Conservation (phyloP, 306 rosid genomes). For the Lagenaria siceraria region DNA sequence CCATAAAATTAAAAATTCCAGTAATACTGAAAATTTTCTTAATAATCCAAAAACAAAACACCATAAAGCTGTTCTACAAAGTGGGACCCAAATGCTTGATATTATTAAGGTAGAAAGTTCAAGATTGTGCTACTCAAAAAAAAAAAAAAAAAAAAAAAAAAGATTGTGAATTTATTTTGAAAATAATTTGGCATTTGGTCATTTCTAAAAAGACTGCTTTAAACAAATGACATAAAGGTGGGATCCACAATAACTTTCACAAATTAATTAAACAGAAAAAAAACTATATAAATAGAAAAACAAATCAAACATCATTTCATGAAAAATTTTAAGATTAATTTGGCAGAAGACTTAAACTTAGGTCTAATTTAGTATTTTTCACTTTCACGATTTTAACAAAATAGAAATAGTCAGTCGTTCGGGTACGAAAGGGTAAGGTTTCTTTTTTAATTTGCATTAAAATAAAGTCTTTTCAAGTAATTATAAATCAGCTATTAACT, state of each 20-base stretch:
- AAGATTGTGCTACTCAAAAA: not conserved
- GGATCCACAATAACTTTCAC: not conserved
- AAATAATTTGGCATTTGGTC: not conserved
- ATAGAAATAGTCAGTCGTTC: not conserved
- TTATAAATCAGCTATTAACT: not conserved
- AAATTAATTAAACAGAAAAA: not conserved
- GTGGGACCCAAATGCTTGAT: not conserved
- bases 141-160: too few species aligned
- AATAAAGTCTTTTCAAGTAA: not conserved
- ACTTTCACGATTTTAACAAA: not conserved
- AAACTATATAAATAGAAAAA: not conserved
- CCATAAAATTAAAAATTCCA: too few species aligned
- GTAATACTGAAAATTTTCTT: not conserved
- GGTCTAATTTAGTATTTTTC: not conserved
- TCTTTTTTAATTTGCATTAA: not conserved
- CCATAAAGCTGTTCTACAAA: not conserved
- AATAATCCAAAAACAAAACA: not conserved
- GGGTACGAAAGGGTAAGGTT: not conserved
- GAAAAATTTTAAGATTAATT: not conserved
- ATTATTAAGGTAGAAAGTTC: not conserved
- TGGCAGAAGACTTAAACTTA: not conserved
- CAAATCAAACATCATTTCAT: not conserved
- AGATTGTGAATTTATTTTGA: not conserved
- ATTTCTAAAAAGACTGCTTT: not conserved
- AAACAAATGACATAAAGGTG: not conserved